phyloP scores from a whole-genome alignment of 2,329 filamentous ascomycete genomes.

The Lithohypha guttulata region DNA sequence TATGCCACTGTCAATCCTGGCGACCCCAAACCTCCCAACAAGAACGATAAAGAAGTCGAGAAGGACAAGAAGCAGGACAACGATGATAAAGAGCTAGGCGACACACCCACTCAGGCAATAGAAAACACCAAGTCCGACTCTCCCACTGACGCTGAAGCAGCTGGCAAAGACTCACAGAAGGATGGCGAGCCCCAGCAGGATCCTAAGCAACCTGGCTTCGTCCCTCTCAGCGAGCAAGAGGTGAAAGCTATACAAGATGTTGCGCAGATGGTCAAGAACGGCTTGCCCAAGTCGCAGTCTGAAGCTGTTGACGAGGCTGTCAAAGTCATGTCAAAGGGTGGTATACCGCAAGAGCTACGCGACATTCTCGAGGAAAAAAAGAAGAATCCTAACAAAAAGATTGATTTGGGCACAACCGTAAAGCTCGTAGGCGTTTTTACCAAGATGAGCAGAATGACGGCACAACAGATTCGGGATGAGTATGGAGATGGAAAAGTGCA shows the following conservation, averaged over 20 bases:
- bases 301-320: constrained; percentile 50
- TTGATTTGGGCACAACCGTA: constrained; percentile 47
- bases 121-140: constrained; percentile 32
- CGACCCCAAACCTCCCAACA: constrained; percentile 31
- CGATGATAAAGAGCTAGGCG: constrained; percentile 26
- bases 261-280: constrained; percentile 45
- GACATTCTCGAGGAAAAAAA: constrained; percentile 49
- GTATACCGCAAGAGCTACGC: constrained; percentile 58
- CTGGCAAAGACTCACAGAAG: constrained; percentile 15
- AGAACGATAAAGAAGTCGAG: constrained; percentile 22
- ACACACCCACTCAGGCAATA: constrained; percentile 33
- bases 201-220: constrained; percentile 28
- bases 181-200: too few species aligned
- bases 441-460: constrained; percentile 44
- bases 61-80: constrained; percentile 5
- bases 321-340: constrained; percentile 53
- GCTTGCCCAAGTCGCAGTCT: constrained; percentile 52
- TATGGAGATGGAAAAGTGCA: constrained; percentile 24
- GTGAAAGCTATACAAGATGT: constrained; percentile 48
- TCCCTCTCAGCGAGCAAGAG: constrained; percentile 45
- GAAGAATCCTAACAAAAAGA: constrained; percentile 33
- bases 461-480: constrained; percentile 30
- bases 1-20: constrained; percentile 37
- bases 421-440: constrained; percentile 49
- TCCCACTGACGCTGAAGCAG: constrained; percentile 27